Evolutionary conservation across 139 green algal species (phyloP).

Genomic region (Volvox reticuliferus): DNA sequence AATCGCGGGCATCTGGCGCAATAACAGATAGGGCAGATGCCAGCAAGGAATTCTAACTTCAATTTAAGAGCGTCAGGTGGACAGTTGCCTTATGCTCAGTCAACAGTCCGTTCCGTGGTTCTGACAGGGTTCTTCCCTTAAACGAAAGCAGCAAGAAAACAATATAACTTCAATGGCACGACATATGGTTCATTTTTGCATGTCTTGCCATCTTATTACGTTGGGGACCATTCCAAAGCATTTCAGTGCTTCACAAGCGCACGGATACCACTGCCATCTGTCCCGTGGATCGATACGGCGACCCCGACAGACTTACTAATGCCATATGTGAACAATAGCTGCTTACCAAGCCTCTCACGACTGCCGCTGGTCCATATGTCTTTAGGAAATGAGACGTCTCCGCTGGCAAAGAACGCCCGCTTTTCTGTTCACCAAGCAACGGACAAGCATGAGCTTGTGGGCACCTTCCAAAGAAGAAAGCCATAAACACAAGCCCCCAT

Average conservation of each 20-base stretch:
- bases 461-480: not conserved
- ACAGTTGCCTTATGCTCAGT: not conserved
- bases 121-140: not conserved
- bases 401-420: constrained; percentile 60
- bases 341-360: constrained; percentile 81
- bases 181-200: not conserved
- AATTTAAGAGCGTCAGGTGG: no score
- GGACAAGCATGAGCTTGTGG: not conserved
- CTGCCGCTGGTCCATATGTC: constrained; percentile 56
- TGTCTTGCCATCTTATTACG: no score
- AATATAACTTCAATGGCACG: not conserved
- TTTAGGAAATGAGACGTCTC: constrained; percentile 64
- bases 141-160: not conserved
- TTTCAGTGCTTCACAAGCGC: no score
- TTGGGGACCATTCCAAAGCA: no score
- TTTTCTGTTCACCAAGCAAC: constrained; percentile 59
- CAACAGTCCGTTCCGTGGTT: not conserved
- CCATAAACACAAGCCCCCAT: not conserved
- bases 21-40: no score
- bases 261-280: not conserved
- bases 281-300: not conserved
- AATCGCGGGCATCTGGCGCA: constrained; percentile 56
- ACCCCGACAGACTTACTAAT: not conserved
- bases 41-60: no score
- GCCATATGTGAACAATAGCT: not conserved